phyloP scores from a whole-genome alignment of 768 basidiomycete genomes.

The Psilocybe subaeruginosa region DNA sequence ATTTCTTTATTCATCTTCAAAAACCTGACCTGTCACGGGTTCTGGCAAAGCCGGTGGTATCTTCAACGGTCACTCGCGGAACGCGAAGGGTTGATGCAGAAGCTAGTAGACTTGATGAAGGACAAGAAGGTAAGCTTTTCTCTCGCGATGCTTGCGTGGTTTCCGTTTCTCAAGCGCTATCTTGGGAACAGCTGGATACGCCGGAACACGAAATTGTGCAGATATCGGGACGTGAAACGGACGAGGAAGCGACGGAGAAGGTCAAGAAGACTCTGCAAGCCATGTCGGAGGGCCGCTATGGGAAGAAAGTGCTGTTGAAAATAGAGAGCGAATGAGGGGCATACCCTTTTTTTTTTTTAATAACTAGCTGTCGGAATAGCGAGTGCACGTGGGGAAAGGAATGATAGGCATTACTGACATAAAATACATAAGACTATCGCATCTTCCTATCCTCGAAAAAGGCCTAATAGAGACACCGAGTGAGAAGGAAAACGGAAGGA shows the following conservation, averaged over 20 bases:
- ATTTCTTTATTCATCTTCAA: conserved; percentile 86
- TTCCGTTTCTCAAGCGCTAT: neutral
- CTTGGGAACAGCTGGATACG: conserved; percentile 53
- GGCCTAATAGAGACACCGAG: conserved; percentile 42
- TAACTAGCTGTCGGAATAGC: neutral
- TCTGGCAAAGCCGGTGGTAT: conserved; percentile 82
- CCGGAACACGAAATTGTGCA: conserved; percentile 72
- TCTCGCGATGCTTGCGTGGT: neutral
- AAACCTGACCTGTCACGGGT: conserved; percentile 74
- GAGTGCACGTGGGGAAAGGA: neutral
- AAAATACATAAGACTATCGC: conserved; percentile 42
- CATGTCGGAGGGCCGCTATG: conserved; percentile 37
- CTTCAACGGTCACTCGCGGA: conserved; percentile 47
- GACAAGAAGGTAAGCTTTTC: conserved; percentile 48
- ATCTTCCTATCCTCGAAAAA: conserved; percentile 90
- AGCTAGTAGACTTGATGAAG: conserved; percentile 55
- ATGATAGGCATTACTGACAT: conserved; percentile 11
- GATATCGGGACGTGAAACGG: conserved; percentile 42
- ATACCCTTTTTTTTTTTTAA: too few species aligned
- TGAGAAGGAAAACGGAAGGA: conserved; percentile 1
- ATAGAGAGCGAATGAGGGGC: conserved; percentile 27
- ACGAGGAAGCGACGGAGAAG: conserved; percentile 43
- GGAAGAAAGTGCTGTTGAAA: conserved; percentile 46
- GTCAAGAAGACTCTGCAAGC: conserved; percentile 51
- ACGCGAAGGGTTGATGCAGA: conserved; percentile 51